A percentile compares a stretch with the other conserved stretches of the same genome.
phyloP scores from a whole-genome alignment of 352 stramenopile genomes.

The Aphanomyces cochlioides region DNA sequence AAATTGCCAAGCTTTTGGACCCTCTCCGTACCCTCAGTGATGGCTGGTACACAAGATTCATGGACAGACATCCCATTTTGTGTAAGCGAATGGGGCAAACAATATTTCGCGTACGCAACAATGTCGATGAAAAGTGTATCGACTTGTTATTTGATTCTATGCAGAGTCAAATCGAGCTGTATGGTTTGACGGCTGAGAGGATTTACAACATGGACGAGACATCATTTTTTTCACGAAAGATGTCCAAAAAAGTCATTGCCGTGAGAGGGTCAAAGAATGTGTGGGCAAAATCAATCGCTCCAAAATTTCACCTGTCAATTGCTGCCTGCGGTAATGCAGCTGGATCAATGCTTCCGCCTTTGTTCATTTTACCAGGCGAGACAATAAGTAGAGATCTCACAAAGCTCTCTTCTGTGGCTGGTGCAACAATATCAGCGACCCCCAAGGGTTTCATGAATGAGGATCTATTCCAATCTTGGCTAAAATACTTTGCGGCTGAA shows the following conservation, averaged over 20 bases:
- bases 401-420: not conserved
- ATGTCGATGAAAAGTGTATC: not conserved
- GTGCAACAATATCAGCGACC: constrained; percentile 29
- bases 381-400: not conserved
- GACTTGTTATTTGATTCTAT: not conserved
- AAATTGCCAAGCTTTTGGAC: not conserved
- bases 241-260: not conserved
- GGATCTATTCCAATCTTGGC: constrained; percentile 8
- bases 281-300: not conserved
- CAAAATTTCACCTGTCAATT: not conserved
- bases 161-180: not conserved
- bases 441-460: constrained; percentile 28
- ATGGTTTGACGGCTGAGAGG: not conserved
- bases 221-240: not conserved
- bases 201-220: constrained; percentile 2
- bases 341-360: constrained; percentile 22
- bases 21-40: not conserved
- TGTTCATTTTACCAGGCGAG: constrained; percentile 32
- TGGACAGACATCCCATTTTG: constrained; percentile 33
- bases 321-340: constrained; percentile 18
- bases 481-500: constrained; percentile 4
- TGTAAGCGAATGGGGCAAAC: constrained; percentile 35
- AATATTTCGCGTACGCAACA: not conserved
- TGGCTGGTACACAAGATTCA: constrained; percentile 9
- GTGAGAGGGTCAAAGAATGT: not conserved